Evolutionary conservation across 306 rosid species (phyloP), one percentile per base, ranked within the genome.

Genomic region (Medicago lupulina): DNA sequence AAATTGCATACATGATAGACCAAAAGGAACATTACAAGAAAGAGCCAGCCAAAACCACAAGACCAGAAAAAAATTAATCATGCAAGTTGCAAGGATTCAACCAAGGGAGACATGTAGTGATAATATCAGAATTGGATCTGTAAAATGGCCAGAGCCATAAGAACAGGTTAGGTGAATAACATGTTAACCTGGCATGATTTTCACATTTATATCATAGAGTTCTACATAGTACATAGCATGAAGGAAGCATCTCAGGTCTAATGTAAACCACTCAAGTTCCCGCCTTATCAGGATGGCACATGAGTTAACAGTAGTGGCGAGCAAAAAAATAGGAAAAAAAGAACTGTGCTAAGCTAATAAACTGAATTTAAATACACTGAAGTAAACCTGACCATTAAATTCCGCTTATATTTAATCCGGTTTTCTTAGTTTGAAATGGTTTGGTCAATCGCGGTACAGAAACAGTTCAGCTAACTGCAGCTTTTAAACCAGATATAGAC

Each of bases 51-150:
- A 67, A 64, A 74, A 80, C 59, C 65, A 59, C 17, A 49, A 49
- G 21, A 77, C 11, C 18, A 67, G 4, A 28, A 50, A 40, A 49
- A 19, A 25, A 9, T 36, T 10, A 18, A 64, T 51, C 51, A 67
- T 50, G 59, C 68, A 44, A 83, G 17, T 51, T 41, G 59, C 68
- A 54, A 83, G 17, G 60, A 36, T 36, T 28, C 38, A 69, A 68
- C 21, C 38, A 54, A 71, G 51, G 76, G 70, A 57, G 75, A 14
- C 62, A 43, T 41, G 54, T 31, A 38, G 70, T 21, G 44, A 16
- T 25, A 25, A 40, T 51, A 59, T 47, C 58, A 19, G 43, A 13
- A 44, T 5, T 43, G 67, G 54, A 44, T 43, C 55, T 44, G 25
- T 23, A 61, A 68, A 61, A 25, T 51, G 47, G 64, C 39, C 67